Evolutionary conservation across 164 flowering plant genomes (phyloP), one percentile per base, ranked within the genome.

Genomic region (Vitis amurensis): DNA sequence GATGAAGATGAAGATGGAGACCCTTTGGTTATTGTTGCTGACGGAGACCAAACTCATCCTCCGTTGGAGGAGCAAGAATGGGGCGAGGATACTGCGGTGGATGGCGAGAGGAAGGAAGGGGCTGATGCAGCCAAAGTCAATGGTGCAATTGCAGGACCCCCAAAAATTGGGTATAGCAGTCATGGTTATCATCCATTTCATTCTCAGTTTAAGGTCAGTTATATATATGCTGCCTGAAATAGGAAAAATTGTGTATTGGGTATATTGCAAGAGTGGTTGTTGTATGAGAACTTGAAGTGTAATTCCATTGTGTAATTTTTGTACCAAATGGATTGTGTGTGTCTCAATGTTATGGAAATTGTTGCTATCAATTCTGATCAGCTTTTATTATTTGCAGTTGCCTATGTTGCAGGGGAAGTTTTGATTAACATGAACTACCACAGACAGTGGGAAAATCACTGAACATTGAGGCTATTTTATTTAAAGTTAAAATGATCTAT

Each of bases 191-290:
- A 87, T 71, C 86, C 95, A 2, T 91, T 86, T 80, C 97, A 90
- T 88, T 93, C 97, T 51, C 99, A 93, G 91, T 93, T 88, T 80
- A 96, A 96, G 99, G 99, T 93, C 84, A 84, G 96, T 88, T 71
- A 53, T 56, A 30, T 71, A 70, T 51, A 67, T 71, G 71, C 68
- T 76, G 74, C 47, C 51, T 71, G 73, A 71, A 69, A 49, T 61
- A 67, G 73, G 50, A 31, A 68, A 62, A 31, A 64, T 11, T 70
- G 58, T 53, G 68, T 71, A 57, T 62, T 66, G 74, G 80, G 71
- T 49, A 67, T 27, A 66, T 74, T 23, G 27, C 27, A 23, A 23
- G 63, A 58, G 60, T 76, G 67, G 30, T 64, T 75, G 62, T 65
- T 73, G 31, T 66, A 50, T 74, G 73, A 76, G 75, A 73, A 67